Conservation (phyloP, 345 rosid species). For the Boechera divaricarpa region DNA sequence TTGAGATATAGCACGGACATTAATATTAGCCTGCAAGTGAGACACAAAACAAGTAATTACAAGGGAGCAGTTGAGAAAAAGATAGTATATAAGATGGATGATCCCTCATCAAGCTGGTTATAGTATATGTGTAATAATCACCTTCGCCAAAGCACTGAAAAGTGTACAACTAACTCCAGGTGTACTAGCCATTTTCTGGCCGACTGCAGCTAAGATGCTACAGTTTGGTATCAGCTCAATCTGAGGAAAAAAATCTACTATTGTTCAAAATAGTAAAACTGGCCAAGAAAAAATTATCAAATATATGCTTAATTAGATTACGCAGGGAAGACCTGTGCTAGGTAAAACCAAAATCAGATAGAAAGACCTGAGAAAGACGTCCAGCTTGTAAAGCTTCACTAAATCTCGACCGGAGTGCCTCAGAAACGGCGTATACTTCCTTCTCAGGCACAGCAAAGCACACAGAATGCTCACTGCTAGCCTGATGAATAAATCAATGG, state of each 20-base stretch:
- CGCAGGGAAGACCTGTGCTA: neutral
- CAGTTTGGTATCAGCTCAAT: constrained; percentile 83
- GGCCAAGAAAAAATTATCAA: neutral
- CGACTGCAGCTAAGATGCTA: constrained; percentile 96
- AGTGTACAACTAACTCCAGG: constrained; percentile 98
- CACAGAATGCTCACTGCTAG: constrained; percentile 98
- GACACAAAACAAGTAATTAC: constrained; percentile 11
- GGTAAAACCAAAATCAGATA: constrained; percentile 24
- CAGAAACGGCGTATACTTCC: constrained; percentile 91
- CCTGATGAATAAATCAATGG: constrained; percentile 53
- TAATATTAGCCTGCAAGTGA: constrained; percentile 81
- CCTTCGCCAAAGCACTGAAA: constrained; percentile 97
- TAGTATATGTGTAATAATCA: constrained; percentile 37
- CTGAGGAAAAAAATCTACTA: constrained; percentile 45
- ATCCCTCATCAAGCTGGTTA: constrained; percentile 11
- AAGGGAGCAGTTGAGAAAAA: constrained; percentile 1
- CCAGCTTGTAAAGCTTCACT: constrained; percentile 90
- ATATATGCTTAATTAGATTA: constrained; percentile 4
- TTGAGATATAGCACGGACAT: constrained; percentile 97
- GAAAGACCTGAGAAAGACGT: constrained; percentile 90
- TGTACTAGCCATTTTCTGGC: constrained; percentile 99
- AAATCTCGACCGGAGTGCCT: constrained; percentile 84
- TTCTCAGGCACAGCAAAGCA: constrained; percentile 99
- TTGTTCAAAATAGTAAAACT: constrained; percentile 32
- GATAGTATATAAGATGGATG: constrained; percentile 2